Conservation (phyloP, 257 asterid genomes). For the Lycium ferocissimum region DNA sequence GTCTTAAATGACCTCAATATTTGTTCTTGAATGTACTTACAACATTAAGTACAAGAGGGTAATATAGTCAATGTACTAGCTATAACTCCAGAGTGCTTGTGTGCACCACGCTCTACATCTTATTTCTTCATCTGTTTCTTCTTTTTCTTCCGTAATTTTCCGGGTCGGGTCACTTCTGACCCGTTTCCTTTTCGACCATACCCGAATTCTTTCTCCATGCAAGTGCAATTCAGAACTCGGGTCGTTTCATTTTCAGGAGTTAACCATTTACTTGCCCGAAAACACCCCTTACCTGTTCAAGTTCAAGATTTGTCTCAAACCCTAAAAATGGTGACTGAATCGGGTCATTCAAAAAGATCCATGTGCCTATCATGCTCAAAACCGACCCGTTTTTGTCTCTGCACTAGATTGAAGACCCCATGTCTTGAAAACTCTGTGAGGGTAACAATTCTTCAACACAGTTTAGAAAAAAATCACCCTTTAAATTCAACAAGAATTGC, state of each 20-base stretch:
- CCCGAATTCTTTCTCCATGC: conserved; percentile 1
- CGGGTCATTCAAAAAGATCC: conserved; percentile 64
- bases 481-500: conserved; percentile 84
- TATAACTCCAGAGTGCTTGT: background rate
- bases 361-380: conserved; percentile 75
- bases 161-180: background rate
- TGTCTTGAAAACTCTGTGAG: conserved; percentile 61
- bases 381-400: conserved; percentile 74
- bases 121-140: background rate
- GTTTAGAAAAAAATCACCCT: conserved; percentile 78
- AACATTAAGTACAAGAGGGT: background rate
- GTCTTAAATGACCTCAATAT: conserved; percentile 8
- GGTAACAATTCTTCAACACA: conserved; percentile 81
- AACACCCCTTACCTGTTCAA: conserved; percentile 31
- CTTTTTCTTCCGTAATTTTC: background rate
- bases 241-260: conserved; percentile 21
- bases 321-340: conserved; percentile 56
- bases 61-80: background rate
- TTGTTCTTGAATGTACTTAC: background rate
- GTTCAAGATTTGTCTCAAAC: conserved; percentile 26
- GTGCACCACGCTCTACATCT: background rate
- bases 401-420: conserved; percentile 63
- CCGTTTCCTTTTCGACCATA: background rate
- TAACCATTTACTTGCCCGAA: conserved; percentile 34
- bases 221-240: conserved; percentile 9